Evolutionary conservation across 441 rosid genomes (phyloP), one percentile per base, ranked within the genome.

Genomic region (Pelargonium citronellum): DNA sequence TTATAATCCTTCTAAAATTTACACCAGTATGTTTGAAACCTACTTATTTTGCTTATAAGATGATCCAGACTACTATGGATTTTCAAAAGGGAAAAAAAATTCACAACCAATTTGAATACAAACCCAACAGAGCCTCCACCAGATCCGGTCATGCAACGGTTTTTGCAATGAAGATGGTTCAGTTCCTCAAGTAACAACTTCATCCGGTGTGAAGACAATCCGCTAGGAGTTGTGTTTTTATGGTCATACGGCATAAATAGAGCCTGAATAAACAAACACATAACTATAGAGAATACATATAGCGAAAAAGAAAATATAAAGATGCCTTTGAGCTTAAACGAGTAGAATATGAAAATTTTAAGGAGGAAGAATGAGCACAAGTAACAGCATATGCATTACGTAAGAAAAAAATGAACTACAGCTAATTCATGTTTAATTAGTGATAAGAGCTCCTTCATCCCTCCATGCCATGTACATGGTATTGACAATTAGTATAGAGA

Each of bases 41-140:
- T 19, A 19, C 15, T 17, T 17, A 22, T 3, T 7, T 7, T 10
- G 10, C 20, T 15, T n/a, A 15, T 15, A 15, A 53, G 7, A 5
- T 19, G 4, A 16, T 53, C 17, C 16, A 53, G 16, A 49, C 57
- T 13, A 49, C 16, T 5, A 49, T 49, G n/a, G 53, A 7, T 10
- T n/a, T n/a, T n/a, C n/a, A n/a, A n/a, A n/a, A n/a, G n/a, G n/a
- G n/a, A n/a, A n/a, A n/a, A n/a, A n/a, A n/a, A n/a, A n/a, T n/a
- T n/a, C n/a, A 37, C 41, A 37, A 37, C 41, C 41, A 37, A 37
- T 5, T 3, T 4, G 41, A 71, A 75, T 44, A 87, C 97, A 75
- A 65, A 95, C 99, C 99, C 99, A 69, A 95, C 99, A 74, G 99
- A 95, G 77, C 98, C 99, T 74, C 99, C 99, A 1, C 99, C 99